Conservation (phyloP, 2,329 filamentous ascomycete species). For the Botrytis paeoniae region DNA sequence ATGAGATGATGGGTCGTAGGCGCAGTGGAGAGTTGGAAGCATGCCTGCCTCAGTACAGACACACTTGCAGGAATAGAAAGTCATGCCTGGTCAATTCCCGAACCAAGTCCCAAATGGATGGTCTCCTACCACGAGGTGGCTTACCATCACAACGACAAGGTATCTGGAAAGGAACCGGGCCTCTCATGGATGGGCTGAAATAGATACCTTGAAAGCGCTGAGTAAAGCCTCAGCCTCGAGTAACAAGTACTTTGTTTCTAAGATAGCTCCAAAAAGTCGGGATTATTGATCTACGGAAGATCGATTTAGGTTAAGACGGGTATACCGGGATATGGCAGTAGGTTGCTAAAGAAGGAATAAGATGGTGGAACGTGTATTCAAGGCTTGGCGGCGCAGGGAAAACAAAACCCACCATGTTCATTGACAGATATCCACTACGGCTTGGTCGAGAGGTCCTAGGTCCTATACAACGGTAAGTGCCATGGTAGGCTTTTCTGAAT, state of each 20-base stretch:
- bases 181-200: conserved; percentile 20
- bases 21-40: conserved; percentile 28
- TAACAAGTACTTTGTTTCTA: conserved; percentile 7
- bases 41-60: conserved; percentile 22
- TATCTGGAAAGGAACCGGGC: conserved; percentile 1
- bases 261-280: conserved; percentile 19
- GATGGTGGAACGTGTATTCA: conserved; percentile 16
- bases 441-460: neutral
- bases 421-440: conserved; percentile 2
- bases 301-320: conserved; percentile 19
- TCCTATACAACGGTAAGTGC: conserved; percentile 1
- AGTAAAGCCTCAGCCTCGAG: conserved; percentile 22
- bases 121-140: conserved; percentile 28
- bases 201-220: conserved; percentile 19
- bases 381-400: conserved; percentile 15
- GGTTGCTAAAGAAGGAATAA: conserved; percentile 20
- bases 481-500: conserved; percentile 4
- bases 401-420: neutral
- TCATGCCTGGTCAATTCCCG: conserved; percentile 19
- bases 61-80: conserved; percentile 22
- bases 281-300: conserved; percentile 20
- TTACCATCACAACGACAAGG: conserved; percentile 13
- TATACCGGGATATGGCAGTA: conserved; percentile 15
- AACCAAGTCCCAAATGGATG: conserved; percentile 31
- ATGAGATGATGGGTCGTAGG: conserved; percentile 28